Conservation (phyloP, 768 basidiomycete species). For the Podaxis pistillaris region DNA sequence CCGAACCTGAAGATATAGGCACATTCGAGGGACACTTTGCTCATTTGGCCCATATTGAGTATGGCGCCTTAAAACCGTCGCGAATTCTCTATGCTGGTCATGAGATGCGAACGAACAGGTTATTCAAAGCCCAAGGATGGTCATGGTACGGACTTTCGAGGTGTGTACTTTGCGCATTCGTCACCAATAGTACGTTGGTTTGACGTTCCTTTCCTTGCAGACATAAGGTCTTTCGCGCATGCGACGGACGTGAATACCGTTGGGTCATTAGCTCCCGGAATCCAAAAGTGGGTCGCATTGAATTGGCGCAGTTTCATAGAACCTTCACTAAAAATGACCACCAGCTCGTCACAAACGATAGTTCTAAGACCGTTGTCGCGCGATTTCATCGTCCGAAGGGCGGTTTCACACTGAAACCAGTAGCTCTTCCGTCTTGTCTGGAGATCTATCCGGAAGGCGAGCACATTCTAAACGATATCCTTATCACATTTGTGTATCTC, state of each 20-base stretch:
- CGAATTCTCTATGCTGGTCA: constrained; percentile 10
- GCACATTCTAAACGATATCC: constrained; percentile 5
- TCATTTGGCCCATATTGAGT: constrained; percentile 9
- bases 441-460: constrained; percentile 2
- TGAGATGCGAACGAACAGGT: neutral
- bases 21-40: constrained; percentile 7
- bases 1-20: neutral
- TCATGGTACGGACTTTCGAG: constrained; percentile 7
- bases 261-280: constrained; percentile 1
- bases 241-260: constrained; percentile 10
- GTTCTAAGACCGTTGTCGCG: neutral
- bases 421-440: neutral
- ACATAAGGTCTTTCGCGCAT: constrained; percentile 7
- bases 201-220: neutral
- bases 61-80: constrained; percentile 1
- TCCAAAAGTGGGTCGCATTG: neutral
- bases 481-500: constrained; percentile 8
- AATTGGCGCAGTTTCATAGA: neutral
- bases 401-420: neutral
- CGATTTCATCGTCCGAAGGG: neutral
- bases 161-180: neutral
- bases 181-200: neutral
- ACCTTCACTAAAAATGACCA: neutral
- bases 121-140: constrained; percentile 6
- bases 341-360: constrained; percentile 8